Evolutionary conservation across 2,329 filamentous ascomycete genomes (phyloP).

Genomic region (Hypoxylon sp.): DNA sequence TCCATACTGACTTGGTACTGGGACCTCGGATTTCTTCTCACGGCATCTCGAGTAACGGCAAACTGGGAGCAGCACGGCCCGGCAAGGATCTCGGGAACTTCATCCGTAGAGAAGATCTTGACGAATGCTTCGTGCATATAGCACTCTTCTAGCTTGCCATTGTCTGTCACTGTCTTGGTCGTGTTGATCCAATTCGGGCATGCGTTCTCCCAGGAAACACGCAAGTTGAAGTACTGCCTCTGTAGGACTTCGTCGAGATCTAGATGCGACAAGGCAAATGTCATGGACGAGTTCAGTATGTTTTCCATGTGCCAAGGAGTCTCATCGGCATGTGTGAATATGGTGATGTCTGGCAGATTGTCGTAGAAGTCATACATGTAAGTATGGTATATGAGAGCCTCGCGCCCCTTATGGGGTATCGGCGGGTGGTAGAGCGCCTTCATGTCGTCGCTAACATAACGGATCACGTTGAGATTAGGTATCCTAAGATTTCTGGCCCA

Average conservation of each 20-base stretch:
- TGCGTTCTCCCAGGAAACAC: constrained; percentile 68
- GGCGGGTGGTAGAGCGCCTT: constrained; percentile 64
- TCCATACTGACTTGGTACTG: constrained; percentile 53
- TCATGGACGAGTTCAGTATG: constrained; percentile 54
- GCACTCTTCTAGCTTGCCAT: constrained; percentile 51
- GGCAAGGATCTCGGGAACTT: constrained; percentile 53
- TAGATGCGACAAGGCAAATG: constrained; percentile 54
- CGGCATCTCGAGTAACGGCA: constrained; percentile 53
- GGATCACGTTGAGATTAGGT: constrained; percentile 55
- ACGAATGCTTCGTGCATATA: constrained; percentile 52
- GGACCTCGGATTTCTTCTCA: constrained; percentile 49
- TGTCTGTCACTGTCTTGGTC: constrained; percentile 44
- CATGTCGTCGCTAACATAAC: constrained; percentile 67
- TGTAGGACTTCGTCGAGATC: constrained; percentile 58
- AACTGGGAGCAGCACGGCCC: constrained; percentile 57
- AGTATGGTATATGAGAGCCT: constrained; percentile 73
- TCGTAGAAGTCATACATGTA: constrained; percentile 75
- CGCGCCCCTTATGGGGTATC: constrained; percentile 70
- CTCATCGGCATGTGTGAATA: constrained; percentile 75
- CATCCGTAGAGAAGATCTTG: constrained; percentile 50
- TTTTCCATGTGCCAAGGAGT: constrained; percentile 56
- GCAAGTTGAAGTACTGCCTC: constrained; percentile 69
- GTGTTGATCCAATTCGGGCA: constrained; percentile 68
- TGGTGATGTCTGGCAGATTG: constrained; percentile 68
- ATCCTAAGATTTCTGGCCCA: constrained; percentile 52